Base-by-base conservation (phyloP, 148 eudicot species). In the Suaeda aralocaspica region DNA sequence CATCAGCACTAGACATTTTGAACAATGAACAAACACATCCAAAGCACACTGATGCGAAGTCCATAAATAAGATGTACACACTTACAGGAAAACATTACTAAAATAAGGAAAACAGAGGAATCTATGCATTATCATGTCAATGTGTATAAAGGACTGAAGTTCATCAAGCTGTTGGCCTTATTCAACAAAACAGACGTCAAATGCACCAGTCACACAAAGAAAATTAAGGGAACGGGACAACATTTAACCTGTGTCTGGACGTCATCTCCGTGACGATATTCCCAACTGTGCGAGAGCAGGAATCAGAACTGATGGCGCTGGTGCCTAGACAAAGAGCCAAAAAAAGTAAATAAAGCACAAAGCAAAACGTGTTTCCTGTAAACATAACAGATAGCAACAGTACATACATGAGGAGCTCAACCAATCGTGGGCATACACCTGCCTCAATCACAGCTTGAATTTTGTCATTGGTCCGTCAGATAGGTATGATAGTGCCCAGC, bases 261-360 rank as follows among this genome's bases (percentile, higher is more conserved):
- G 84, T 89, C 92, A 79, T 89, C 96, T 71, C 96, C 96, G 96
- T 87, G 33, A 89, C 96, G 72, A 89, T 87, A 73, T 89, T 89
- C 28, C 96, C 96, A 67, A 89, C 89, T 2, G 92, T 87, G 14
- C 96, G 92, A 70, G 92, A 29, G 92, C 89, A 62, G 92, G 92
- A 72, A 87, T 84, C 67, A 89, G 87, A 55, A 89, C 96, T 6
- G 92, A 83, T 42, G 89, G 89, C 76, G 92, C 48, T 16, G 67
- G 31, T 63, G 67, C 67, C 67, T 89, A 82, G 36, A 71, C 29
- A 67, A 44, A 25, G 25, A 34, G 46, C 51, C 10, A 41, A 18
- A 60, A 63, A 49, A 31, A 46, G 14, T 28, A 33, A 55, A 29
- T 15, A 34, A 74, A 46, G 21, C 16, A 59, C 14, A 42, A 69